Conservation (phyloP, 106 monocot genomes). For the Triglochin maritima region DNA sequence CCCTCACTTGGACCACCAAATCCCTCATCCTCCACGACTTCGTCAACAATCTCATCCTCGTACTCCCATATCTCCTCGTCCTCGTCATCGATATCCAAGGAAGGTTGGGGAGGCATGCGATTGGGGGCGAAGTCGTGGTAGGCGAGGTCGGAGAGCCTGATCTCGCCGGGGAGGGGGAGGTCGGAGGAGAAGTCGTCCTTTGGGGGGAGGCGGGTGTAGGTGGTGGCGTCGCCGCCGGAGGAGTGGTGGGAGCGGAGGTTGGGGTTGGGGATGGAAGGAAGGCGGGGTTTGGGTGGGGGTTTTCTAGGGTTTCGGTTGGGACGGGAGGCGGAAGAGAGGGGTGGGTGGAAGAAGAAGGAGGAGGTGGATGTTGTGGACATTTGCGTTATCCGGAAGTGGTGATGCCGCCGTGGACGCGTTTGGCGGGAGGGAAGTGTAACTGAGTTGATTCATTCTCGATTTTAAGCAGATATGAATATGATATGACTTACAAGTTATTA, state of each 20-base stretch:
- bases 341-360: constrained; percentile 23
- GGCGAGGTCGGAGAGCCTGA: constrained; percentile 29
- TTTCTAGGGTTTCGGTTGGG: constrained; percentile 7
- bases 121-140: neutral
- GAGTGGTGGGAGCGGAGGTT: constrained; percentile 1
- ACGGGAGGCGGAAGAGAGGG: constrained; percentile 8
- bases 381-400: too few species aligned
- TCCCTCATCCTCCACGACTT: constrained; percentile 11
- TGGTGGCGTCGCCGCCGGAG: constrained; percentile 45
- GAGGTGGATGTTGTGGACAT: too few species aligned
- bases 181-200: constrained; percentile 30
- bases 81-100: neutral
- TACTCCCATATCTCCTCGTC: neutral
- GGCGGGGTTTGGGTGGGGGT: constrained; percentile 1
- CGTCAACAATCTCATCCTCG: constrained; percentile 17
- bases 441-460: too few species aligned
- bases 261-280: constrained; percentile 1
- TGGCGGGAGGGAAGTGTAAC: too few species aligned
- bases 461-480: too few species aligned
- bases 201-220: constrained; percentile 79
- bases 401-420: too few species aligned
- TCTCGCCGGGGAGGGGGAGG: constrained; percentile 6
- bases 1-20: constrained; percentile 6
- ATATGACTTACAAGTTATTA: too few species aligned
- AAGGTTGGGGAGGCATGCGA: neutral